phyloP scores from a whole-genome alignment of 2,329 filamentous ascomycete species.

The Colletotrichum sp. region DNA sequence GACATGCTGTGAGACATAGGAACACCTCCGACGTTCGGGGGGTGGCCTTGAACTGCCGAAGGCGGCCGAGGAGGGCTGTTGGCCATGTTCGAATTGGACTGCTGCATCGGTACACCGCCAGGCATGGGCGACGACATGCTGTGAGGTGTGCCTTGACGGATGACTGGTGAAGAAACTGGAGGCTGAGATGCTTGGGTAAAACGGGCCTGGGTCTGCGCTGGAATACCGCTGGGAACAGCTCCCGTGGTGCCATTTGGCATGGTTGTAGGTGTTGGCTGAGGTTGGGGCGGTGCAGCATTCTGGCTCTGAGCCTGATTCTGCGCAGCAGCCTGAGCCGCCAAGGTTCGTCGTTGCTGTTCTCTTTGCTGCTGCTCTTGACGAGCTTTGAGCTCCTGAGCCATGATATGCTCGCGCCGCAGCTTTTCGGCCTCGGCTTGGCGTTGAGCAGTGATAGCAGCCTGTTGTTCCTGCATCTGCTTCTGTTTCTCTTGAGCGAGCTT shows the following conservation, averaged over 20 bases:
- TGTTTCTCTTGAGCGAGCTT: slow-evolving; percentile 53
- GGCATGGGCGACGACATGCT: slow-evolving; percentile 71
- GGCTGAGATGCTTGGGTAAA: slow-evolving; percentile 66
- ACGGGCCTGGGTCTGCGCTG: slow-evolving; percentile 48
- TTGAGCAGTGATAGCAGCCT: slow-evolving; percentile 42
- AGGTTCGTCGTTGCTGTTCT: slow-evolving; percentile 37
- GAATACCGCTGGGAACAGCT: slow-evolving; percentile 42
- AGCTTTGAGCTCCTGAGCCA: slow-evolving; percentile 24
- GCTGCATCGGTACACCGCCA: slow-evolving; percentile 67
- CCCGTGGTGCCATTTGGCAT: slow-evolving; percentile 42
- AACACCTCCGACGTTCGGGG: slow-evolving; percentile 53
- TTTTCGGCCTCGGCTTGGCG: slow-evolving; percentile 54
- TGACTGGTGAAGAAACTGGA: slow-evolving; percentile 71
- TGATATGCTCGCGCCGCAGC: slow-evolving; percentile 39
- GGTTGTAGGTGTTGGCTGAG: slow-evolving; percentile 38
- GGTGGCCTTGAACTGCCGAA: slow-evolving; percentile 67
- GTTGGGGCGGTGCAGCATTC: slow-evolving; percentile 27
- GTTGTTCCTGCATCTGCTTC: slow-evolving; percentile 51
- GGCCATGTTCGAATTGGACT: slow-evolving; percentile 70
- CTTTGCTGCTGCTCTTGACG: slow-evolving; percentile 38
- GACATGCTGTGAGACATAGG: slow-evolving; percentile 69
- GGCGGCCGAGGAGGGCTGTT: slow-evolving; percentile 70
- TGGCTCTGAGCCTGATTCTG: slow-evolving; percentile 27
- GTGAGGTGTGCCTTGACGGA: slow-evolving; percentile 68
- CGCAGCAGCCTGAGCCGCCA: slow-evolving; percentile 36